phyloP scores from a whole-genome alignment of 1,284 basidiomycete species.

The Marasmius oreades region DNA sequence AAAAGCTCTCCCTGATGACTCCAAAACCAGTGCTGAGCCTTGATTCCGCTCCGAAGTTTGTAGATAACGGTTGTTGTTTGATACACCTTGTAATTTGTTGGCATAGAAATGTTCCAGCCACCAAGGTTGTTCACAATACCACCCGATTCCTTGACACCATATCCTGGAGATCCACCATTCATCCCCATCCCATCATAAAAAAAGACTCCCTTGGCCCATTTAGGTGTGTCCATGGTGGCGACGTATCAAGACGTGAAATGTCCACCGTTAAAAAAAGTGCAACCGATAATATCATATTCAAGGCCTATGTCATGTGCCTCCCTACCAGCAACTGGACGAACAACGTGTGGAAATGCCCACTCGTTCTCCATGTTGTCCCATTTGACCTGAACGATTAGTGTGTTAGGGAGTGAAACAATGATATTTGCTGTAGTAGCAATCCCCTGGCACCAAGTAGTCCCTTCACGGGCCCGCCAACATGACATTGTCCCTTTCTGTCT shows the following conservation, averaged over 20 bases:
- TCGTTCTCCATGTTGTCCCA: neutral
- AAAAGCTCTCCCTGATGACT: neutral
- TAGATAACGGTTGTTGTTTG: neutral
- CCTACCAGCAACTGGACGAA: neutral
- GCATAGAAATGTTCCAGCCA: neutral
- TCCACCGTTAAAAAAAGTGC: neutral
- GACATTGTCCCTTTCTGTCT: neutral
- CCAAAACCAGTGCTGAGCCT: slow-evolving; percentile 1
- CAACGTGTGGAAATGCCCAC: too few species aligned
- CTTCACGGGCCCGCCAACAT: neutral
- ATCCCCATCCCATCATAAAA: neutral
- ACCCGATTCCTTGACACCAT: neutral
- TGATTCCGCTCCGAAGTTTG: neutral
- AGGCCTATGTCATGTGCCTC: neutral
- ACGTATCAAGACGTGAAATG: neutral
- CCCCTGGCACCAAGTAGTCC: neutral
- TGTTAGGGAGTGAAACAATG: neutral
- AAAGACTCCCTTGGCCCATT: too few species aligned
- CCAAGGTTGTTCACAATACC: neutral
- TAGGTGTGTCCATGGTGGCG: neutral
- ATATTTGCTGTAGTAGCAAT: neutral
- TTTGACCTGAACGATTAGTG: neutral
- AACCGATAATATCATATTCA: neutral
- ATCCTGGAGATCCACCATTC: neutral
- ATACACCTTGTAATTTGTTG: neutral